These are phyloP conservation scores for Pythium dissimile DNA, from an alignment of 352 stramenopile species.

Conservation along the genomic window DNA sequence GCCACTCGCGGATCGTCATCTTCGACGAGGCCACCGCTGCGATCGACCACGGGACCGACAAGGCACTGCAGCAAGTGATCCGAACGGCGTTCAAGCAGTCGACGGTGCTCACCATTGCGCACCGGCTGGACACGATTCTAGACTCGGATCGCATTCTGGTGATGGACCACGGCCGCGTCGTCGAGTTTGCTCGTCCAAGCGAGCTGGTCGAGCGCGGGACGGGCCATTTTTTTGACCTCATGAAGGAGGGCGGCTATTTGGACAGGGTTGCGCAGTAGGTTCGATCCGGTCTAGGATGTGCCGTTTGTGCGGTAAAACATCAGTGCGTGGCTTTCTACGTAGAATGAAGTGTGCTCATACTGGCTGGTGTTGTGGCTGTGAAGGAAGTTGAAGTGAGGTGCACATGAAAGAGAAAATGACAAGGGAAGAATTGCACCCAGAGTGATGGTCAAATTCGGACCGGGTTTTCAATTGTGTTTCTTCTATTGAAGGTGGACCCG, in stretches of 20 bases:
- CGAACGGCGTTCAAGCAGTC: constrained; percentile 79
- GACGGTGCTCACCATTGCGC: constrained; percentile 94
- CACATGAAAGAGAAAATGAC: too few relatives aligned
- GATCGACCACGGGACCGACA: constrained; percentile 78
- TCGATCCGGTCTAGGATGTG: too few relatives aligned
- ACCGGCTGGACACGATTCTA: constrained; percentile 11
- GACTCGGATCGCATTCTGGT: constrained; percentile 8
- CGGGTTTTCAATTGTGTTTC: too few relatives aligned
- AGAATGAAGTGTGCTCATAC: too few relatives aligned
- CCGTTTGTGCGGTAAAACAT: too few relatives aligned
- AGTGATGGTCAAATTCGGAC: too few relatives aligned
- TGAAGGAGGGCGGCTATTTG: constrained; percentile 41
- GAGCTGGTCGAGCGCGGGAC: constrained; percentile 43
- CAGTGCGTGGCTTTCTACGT: too few relatives aligned
- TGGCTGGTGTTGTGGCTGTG: too few relatives aligned
- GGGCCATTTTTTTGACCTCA: constrained; percentile 49
- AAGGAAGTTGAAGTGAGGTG: too few relatives aligned
- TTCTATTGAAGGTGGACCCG: too few relatives aligned
- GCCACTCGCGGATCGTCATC: constrained; percentile 62
- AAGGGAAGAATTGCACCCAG: too few relatives aligned
- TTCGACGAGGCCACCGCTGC: constrained; percentile 69
- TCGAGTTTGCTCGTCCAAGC: constrained; percentile 75
- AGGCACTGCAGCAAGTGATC: constrained; percentile 69
- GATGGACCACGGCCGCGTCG: constrained; percentile 55
- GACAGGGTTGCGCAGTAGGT: too few relatives aligned